These are phyloP conservation scores for Suhomyces canberraensis DNA, from an alignment of 805 yeast species.

Conservation along the genomic window DNA sequence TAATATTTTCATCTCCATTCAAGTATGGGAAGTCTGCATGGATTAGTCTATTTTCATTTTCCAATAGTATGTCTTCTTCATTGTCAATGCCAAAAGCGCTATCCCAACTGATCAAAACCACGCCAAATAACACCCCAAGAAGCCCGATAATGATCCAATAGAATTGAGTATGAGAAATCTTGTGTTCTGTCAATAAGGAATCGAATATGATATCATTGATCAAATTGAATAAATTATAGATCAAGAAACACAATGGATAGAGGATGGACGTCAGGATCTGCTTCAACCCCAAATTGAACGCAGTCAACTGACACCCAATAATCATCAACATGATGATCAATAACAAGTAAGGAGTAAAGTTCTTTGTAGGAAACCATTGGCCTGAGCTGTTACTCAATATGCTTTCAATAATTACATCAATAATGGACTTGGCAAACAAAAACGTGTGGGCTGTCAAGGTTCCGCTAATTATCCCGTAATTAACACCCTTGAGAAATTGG, in stretches of 20 bases:
- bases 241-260: slow-evolving; percentile 82
- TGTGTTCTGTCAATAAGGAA: slow-evolving; percentile 49
- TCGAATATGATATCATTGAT: slow-evolving; percentile 52
- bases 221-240: slow-evolving; percentile 66
- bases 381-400: slow-evolving; percentile 28
- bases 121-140: slow-evolving; percentile 61
- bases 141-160: slow-evolving; percentile 45
- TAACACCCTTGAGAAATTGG: slow-evolving; percentile 50
- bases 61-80: neutral
- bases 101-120: slow-evolving; percentile 59
- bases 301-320: slow-evolving; percentile 68
- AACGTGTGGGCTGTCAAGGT: slow-evolving; percentile 82
- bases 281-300: slow-evolving; percentile 70
- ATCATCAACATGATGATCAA: slow-evolving; percentile 53
- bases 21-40: neutral
- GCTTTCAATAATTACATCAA: slow-evolving; percentile 60
- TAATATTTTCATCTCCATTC: neutral
- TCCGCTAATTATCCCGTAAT: slow-evolving; percentile 70
- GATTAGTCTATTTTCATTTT: no score
- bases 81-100: slow-evolving; percentile 24
- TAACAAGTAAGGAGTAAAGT: slow-evolving; percentile 40
- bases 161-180: slow-evolving; percentile 47
- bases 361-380: slow-evolving; percentile 14
- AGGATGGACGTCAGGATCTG: slow-evolving; percentile 70
- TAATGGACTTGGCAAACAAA: slow-evolving; percentile 78